These are phyloP conservation scores for Cyathus striatus DNA, from an alignment of 768 basidiomycete species.

Conservation along the genomic window DNA sequence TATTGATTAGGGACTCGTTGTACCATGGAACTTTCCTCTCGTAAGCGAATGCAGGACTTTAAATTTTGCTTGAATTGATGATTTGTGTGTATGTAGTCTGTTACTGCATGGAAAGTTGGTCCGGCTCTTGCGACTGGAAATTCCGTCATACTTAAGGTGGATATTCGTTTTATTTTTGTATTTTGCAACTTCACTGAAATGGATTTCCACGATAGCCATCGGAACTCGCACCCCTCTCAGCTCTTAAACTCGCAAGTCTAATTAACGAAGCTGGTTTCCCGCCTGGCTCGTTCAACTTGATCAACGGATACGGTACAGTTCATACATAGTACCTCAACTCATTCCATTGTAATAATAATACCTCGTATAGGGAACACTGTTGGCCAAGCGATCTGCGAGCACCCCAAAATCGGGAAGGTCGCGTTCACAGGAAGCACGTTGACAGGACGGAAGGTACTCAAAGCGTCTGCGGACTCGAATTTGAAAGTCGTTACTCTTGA, in stretches of 20 bases:
- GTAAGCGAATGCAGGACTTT: conserved; percentile 2
- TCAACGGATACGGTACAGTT: conserved; percentile 64
- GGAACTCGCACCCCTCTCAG: conserved; percentile 72
- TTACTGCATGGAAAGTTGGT: conserved; percentile 73
- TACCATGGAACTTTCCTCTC: conserved; percentile 51
- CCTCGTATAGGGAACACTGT: conserved; percentile 36
- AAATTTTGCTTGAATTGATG: background rate
- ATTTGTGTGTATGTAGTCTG: conserved; percentile 38
- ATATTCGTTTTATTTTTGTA: background rate
- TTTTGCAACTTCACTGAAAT: background rate
- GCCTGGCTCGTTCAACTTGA: conserved; percentile 70
- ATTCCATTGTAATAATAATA: background rate
- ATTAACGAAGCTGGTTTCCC: conserved; percentile 74
- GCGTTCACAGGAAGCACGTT: conserved; percentile 86
- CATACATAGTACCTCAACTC: no score
- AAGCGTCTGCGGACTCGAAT: conserved; percentile 76
- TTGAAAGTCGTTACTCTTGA: conserved; percentile 83
- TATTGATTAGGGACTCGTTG: conserved; percentile 55
- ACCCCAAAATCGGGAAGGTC: conserved; percentile 60
- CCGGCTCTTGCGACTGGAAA: conserved; percentile 85
- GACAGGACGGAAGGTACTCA: conserved; percentile 74
- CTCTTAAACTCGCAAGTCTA: conserved; percentile 51
- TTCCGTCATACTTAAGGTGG: conserved; percentile 60
- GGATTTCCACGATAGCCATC: conserved; percentile 44
- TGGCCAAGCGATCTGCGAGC: conserved; percentile 63